A percentile compares a stretch with the other conserved stretches of the same genome.
Evolutionary conservation across 352 stramenopile species (phyloP).

Genomic region (Globisporangium orthogonon): DNA sequence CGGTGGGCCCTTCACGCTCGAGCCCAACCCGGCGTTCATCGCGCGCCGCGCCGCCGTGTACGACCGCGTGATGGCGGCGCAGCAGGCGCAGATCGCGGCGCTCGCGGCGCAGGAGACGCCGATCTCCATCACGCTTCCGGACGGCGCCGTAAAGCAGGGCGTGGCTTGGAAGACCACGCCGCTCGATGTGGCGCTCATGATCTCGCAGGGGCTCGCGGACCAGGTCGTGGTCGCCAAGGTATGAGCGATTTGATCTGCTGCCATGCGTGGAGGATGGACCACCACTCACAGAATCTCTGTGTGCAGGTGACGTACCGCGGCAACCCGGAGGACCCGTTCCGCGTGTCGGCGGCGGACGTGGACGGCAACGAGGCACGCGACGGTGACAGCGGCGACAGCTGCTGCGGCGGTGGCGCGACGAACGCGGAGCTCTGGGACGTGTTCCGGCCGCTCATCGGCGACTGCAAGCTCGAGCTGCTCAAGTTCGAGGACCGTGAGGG

Average conservation of each 20-base stretch:
- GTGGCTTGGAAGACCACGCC: slow-evolving; percentile 93
- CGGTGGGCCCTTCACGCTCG: slow-evolving; percentile 71
- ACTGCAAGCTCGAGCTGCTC: slow-evolving; percentile 94
- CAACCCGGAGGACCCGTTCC: slow-evolving; percentile 64
- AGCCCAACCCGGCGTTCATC: slow-evolving; percentile 83
- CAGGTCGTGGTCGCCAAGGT: slow-evolving; percentile 82
- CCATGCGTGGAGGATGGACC: neutral
- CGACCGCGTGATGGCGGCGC: slow-evolving; percentile 71
- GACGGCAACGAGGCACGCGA: slow-evolving; percentile 79
- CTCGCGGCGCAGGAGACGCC: slow-evolving; percentile 77
- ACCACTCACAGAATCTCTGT: neutral
- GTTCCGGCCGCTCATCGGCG: slow-evolving; percentile 94
- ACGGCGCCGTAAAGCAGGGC: slow-evolving; percentile 92
- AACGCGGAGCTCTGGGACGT: slow-evolving; percentile 95
- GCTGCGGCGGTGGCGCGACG: slow-evolving; percentile 46
- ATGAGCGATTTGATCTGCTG: too few relatives aligned
- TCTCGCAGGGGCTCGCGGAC: slow-evolving; percentile 95
- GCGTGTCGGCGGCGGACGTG: slow-evolving; percentile 79
- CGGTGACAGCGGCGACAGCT: slow-evolving; percentile 36
- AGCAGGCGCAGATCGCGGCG: slow-evolving; percentile 64
- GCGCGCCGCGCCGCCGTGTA: slow-evolving; percentile 77
- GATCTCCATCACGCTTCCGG: slow-evolving; percentile 97
- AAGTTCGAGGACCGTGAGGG: slow-evolving; percentile 96
- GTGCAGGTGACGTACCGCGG: slow-evolving; percentile 83
- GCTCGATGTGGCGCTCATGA: slow-evolving; percentile 93